phyloP scores from a whole-genome alignment of 1,139 yeast genomes.

The Suhomyces kunorum region DNA sequence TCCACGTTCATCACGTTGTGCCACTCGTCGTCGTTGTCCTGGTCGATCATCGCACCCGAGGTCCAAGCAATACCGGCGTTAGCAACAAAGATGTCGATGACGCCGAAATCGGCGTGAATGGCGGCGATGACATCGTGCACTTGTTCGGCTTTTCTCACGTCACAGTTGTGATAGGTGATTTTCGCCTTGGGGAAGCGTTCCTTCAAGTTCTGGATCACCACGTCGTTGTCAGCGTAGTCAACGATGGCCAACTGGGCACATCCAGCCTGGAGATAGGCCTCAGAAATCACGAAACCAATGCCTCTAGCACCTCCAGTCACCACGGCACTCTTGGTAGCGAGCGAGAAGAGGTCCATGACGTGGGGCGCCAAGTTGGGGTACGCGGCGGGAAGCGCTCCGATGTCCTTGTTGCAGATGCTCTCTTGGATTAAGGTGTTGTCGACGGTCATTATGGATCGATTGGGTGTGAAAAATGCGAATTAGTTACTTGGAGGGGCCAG shows the following conservation, averaged over 20 bases:
- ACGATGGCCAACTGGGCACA: slow-evolving; percentile 44
- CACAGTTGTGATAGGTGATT: slow-evolving; percentile 40
- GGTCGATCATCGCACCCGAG: slow-evolving; percentile 38
- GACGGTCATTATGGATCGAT: slow-evolving; percentile 17
- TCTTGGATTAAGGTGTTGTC: slow-evolving; percentile 15
- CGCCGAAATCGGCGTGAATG: slow-evolving; percentile 37
- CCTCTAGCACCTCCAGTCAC: slow-evolving; percentile 50
- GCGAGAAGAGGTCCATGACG: slow-evolving; percentile 39
- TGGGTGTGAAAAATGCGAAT: neutral
- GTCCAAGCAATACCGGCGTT: slow-evolving; percentile 56
- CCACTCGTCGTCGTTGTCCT: slow-evolving; percentile 47
- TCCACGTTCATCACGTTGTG: slow-evolving; percentile 47
- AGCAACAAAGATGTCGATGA: slow-evolving; percentile 53
- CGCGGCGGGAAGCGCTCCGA: slow-evolving; percentile 43
- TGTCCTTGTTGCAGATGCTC: slow-evolving; percentile 32
- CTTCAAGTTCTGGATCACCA: slow-evolving; percentile 31
- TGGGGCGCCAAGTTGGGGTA: slow-evolving; percentile 36
- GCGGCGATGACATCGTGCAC: slow-evolving; percentile 36
- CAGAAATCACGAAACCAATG: slow-evolving; percentile 47
- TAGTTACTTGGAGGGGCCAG: neutral
- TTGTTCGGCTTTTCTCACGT: slow-evolving; percentile 42
- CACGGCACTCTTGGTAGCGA: slow-evolving; percentile 40
- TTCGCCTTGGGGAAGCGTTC: slow-evolving; percentile 33
- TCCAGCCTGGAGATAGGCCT: slow-evolving; percentile 50
- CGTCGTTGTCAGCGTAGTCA: slow-evolving; percentile 40